Conservation (phyloP, 352 stramenopile genomes). For the Pythium biforme region DNA sequence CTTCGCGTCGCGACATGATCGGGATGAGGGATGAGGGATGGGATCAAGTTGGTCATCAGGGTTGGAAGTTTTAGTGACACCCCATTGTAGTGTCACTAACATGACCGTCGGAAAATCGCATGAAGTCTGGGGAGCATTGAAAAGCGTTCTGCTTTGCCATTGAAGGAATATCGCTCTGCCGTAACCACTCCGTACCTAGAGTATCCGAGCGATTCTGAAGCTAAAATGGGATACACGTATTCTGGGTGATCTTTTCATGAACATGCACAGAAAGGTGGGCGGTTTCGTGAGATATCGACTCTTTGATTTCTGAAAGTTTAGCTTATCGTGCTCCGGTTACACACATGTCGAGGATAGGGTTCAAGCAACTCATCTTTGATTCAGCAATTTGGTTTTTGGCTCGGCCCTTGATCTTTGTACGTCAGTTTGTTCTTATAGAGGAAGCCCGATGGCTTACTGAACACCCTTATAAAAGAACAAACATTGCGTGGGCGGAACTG, state of each 20-base stretch:
- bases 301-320: neutral
- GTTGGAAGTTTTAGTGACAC: neutral
- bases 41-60: too few relatives aligned
- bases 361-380: neutral
- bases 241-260: too few relatives aligned
- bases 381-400: neutral
- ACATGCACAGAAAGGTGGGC: too few relatives aligned
- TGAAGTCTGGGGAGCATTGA: neutral
- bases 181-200: too few relatives aligned
- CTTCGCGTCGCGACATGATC: neutral
- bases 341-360: neutral
- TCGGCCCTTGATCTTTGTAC: neutral
- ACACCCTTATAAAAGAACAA: conserved; percentile 6
- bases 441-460: conserved; percentile 4
- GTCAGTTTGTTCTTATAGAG: conserved; percentile 21
- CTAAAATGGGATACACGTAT: too few relatives aligned
- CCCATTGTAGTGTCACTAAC: neutral
- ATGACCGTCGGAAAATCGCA: neutral
- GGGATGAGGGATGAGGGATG: too few relatives aligned
- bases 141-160: neutral
- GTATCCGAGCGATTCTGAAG: too few relatives aligned
- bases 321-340: neutral
- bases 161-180: neutral
- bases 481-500: conserved; percentile 1
- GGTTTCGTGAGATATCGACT: neutral